phyloP scores from a whole-genome alignment of 2,329 filamentous ascomycete species.

The Scedosporium minutisporum region DNA sequence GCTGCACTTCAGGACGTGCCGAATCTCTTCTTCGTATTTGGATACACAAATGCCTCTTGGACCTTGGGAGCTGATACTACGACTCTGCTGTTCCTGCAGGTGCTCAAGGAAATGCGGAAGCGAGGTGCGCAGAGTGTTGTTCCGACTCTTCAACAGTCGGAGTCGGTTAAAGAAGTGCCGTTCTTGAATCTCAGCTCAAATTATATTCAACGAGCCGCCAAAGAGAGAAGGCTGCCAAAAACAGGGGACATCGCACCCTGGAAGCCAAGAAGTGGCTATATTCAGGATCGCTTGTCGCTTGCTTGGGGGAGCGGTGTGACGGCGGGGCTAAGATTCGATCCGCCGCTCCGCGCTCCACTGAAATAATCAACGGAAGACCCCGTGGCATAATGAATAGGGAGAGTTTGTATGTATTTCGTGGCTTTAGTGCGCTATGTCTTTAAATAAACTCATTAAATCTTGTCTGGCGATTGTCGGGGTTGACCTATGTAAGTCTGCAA shows the following conservation, averaged over 20 bases:
- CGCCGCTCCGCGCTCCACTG: too few relatives aligned
- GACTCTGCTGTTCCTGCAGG: conserved; percentile 34
- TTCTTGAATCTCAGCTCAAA: neutral
- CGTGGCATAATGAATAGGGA: too few relatives aligned
- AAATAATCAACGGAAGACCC: too few relatives aligned
- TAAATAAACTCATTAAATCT: too few relatives aligned
- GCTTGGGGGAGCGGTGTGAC: too few relatives aligned
- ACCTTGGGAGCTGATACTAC: conserved; percentile 54
- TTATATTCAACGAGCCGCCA: neutral
- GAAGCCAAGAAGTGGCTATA: neutral
- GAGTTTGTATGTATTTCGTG: too few relatives aligned
- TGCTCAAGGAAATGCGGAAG: conserved; percentile 39
- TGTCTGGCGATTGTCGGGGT: too few relatives aligned
- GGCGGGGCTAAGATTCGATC: too few relatives aligned
- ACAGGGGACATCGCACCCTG: neutral
- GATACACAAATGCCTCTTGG: conserved; percentile 59
- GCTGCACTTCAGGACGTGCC: conserved; percentile 58
- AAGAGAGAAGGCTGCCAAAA: neutral
- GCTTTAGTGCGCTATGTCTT: too few relatives aligned
- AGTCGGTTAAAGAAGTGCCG: neutral
- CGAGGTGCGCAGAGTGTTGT: conserved; percentile 30
- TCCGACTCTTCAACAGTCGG: conserved; percentile 25
- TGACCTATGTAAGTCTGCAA: too few relatives aligned
- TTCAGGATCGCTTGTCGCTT: neutral
- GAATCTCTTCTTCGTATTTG: conserved; percentile 51